Evolutionary conservation across 1,284 basidiomycete species (phyloP), one percentile per base, ranked within the genome.

Genomic region (Irpex sp.): DNA sequence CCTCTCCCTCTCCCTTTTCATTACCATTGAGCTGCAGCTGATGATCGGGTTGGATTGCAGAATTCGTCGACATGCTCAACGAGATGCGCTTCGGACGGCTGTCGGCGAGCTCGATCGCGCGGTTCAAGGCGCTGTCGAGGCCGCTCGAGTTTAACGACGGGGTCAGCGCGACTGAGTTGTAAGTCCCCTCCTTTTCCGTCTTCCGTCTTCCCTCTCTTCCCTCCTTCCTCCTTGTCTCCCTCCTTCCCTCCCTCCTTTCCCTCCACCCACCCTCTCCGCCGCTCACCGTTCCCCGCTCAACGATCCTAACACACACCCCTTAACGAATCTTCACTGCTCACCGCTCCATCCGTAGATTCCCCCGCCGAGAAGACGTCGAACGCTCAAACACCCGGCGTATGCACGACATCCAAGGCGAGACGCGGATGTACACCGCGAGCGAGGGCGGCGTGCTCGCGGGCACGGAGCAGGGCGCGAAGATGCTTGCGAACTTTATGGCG

Each of bases 21-120:
- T 23, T 23, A 23, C 4, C 23, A 23, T 23, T 23, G 23, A 23
- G 23, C 23, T 23, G 23, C 23, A 4, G 4, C 23, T 23, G 23
- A 23, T 23, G 23, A 23, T 23, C 23, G n/a, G n/a, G n/a, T n/a
- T n/a, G n/a, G n/a, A 4, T 28, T 28, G 28, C 4, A 28, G 93
- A 81, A 21, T 96, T 97, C 71, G 84, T 95, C 60, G 81, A 90
- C 70, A 93, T 96, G 87, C 80, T 97, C 54, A 96, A 94, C 72
- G 90, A 93, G 69, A 94, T 96, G 92, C 86, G 94, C 19, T 93
- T 90, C 65, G 94, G 94, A 4, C 72, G 71, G n/a, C 74, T 95
- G 59, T 78, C 83, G 6, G 64, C 72, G 6, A 71, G 75, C 5
- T 89, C 89, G 0, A 82, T 89, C 59, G 61, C 72, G 5, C 81